A percentile compares a stretch with the other conserved stretches of the same genome.
phyloP scores from a whole-genome alignment of 768 basidiomycete species.

The Tulasnella sp. region DNA sequence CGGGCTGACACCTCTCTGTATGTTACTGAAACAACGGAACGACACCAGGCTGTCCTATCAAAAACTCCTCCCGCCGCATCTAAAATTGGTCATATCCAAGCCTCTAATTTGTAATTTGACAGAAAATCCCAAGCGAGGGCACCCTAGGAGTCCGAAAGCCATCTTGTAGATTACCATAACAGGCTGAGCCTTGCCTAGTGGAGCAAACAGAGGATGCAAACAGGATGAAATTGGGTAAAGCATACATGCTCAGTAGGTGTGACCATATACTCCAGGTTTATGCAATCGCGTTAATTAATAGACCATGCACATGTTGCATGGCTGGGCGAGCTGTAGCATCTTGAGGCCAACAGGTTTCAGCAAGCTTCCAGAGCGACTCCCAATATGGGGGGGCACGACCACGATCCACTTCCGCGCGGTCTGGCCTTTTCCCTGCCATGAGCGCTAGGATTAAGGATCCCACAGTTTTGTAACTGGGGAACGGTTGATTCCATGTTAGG shows the following conservation, averaged over 20 bases:
- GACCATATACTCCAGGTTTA: not conserved
- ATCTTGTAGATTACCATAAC: too few species aligned
- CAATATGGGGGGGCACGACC: not conserved
- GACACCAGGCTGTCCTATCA: too few species aligned
- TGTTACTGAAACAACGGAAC: too few species aligned
- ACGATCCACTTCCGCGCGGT: not conserved
- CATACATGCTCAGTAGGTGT: not conserved
- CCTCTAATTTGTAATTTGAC: too few species aligned
- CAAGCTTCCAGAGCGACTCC: not conserved
- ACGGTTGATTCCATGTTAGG: constrained; percentile 19
- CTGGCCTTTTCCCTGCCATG: constrained; percentile 9
- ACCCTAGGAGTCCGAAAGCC: too few species aligned
- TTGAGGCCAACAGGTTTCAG: not conserved
- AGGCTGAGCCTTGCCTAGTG: too few species aligned
- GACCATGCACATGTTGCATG: not conserved
- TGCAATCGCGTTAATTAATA: not conserved
- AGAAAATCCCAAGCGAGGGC: too few species aligned
- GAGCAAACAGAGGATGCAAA: too few species aligned
- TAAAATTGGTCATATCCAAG: too few species aligned
- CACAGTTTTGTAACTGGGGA: not conserved
- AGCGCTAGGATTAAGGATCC: not conserved
- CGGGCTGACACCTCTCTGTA: too few species aligned
- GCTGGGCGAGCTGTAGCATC: not conserved
- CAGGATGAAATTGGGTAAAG: not conserved
- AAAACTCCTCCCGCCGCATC: too few species aligned